A percentile compares a stretch with the other conserved stretches of the same genome.
Conservation (phyloP, 1,139 yeast species). For the Wickerhamomyces sp. region DNA sequence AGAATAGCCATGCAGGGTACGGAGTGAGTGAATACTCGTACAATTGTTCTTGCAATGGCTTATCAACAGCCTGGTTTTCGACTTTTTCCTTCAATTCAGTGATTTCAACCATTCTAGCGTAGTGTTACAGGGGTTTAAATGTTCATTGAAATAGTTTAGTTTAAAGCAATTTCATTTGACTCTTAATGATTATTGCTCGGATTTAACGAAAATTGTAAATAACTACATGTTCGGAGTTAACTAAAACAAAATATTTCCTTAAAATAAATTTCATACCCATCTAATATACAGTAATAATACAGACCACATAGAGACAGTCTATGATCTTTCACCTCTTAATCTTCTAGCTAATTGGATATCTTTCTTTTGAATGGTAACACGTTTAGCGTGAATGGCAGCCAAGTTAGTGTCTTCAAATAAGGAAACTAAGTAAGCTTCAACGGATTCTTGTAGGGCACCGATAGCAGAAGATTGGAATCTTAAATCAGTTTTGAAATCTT, state of each 20-base stretch:
- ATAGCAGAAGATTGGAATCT: conserved; percentile 99
- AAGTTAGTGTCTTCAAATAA: conserved; percentile 95
- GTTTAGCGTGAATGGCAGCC: conserved; percentile 99
- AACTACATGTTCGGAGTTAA: neutral
- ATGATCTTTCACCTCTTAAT: conserved; percentile 95
- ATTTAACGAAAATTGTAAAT: neutral
- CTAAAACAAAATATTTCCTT: neutral
- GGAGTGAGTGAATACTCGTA: conserved; percentile 44
- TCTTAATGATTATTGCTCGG: neutral
- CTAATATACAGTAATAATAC: conserved; percentile 5
- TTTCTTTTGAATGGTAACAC: conserved; percentile 99
- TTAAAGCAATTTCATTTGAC: too few relatives aligned
- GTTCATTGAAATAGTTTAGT: too few relatives aligned
- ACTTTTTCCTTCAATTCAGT: conserved; percentile 19
- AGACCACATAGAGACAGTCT: conserved; percentile 18
- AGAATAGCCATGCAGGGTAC: conserved; percentile 46
- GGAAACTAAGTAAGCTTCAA: conserved; percentile 92
- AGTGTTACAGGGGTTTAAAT: neutral
- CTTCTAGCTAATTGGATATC: conserved; percentile 99
- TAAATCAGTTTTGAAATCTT: conserved; percentile 96
- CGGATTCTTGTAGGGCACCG: conserved; percentile 98
- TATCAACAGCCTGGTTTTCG: conserved; percentile 3
- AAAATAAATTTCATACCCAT: conserved; percentile 1
- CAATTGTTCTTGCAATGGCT: conserved; percentile 20
- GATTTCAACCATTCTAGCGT: conserved; percentile 16